Evolutionary conservation across 441 rosid species (phyloP), one percentile per base, ranked within the genome.

Genomic region (Sinapis alba): DNA sequence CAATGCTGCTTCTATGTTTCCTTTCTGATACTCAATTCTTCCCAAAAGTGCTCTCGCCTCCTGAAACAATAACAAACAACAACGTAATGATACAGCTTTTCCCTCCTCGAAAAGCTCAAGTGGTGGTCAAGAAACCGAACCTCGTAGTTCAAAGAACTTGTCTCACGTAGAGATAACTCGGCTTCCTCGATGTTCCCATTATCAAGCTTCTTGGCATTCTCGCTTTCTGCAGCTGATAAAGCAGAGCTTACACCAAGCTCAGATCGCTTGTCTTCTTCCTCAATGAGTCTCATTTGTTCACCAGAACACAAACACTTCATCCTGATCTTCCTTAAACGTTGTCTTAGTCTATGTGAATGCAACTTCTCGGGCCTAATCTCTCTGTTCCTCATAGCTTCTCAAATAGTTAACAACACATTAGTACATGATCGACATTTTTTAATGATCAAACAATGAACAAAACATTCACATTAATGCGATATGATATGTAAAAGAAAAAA

Each of bases 31-130:
- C 73, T 93, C 97, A 30, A 89, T 84, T 79, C 94, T 89, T 79
- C 98, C 98, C 71, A 93, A 72, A 78, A 93, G 84, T 28, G 98
- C 98, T 79, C 98, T 89, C 27, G 93, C 98, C 84, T 93, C 98
- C 98, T 93, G 79, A 69, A 75, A 78, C 38, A 36, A 36, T 13
- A 59, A 68, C 11, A 75, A 75, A 32, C 6, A 75, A 32, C 1
- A 64, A 43, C 43, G 26, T 54, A 54, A 47, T 50, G 18, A 66
- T 6, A 27, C 45, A 2, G 54, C 15, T 38, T 23, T 21, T 7
- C 2, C 6, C 19, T 27, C 19, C 16, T 24, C 5, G 1, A 8
- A 6, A 50, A 51, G 34, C n/a, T 61, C n/a, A 5, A 8, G 0
- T 6, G 18, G 51, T 32, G 41, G 28, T 45, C 0, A 0, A 43